Evolutionary conservation across 805 yeast genomes (phyloP), one percentile per base, ranked within the genome.

Genomic region (Pichia heedii): DNA sequence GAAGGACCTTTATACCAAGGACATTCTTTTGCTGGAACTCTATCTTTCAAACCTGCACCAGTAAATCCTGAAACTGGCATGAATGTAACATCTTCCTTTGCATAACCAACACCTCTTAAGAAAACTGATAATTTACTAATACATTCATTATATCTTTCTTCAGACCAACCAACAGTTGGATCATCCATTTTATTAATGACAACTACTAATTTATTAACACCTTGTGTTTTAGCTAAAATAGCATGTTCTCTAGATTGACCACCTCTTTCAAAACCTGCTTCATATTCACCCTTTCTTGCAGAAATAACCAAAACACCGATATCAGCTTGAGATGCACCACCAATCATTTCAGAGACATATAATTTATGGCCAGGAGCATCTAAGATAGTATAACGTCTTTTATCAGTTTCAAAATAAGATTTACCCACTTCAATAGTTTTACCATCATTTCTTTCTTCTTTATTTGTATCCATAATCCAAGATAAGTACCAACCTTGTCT

Each of bases 321-420:
- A 70, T 93, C 99, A 30, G 99, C 98, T 71, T 93, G 99, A 37
- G 97, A 89, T 18, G 99, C 99, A 67, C 98, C 98, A 58, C 97
- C 97, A 73, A 93, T 93, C 99, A 93, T 93, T 66, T 88, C 95
- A 44, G 97, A 87, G 50, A 93, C 97, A 63, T 93, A 93, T 87
- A 93, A 84, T 71, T 93, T 93, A 74, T 93, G 99, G 41, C 99
- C 99, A 52, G 99, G 99, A 9, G 99, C 99, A 67, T 93, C 99
- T 64, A 93, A 78, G 54, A 93, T 88, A 36, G 98, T 90, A 72
- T 93, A 93, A 67, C 97, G 82, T 71, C 98, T 84, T 71, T 86
- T 88, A 26, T 89, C 97, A 47, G 98, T 93, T 73, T 93, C 99
- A 57, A 93, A 93, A 59, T 83, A 88, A 20, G 97, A 95, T 61